Percentiles rank a stretch among this genome's conserved stretches.
Evolutionary conservation across 352 stramenopile species (phyloP).

Genomic region (Aphanomyces euteiches): DNA sequence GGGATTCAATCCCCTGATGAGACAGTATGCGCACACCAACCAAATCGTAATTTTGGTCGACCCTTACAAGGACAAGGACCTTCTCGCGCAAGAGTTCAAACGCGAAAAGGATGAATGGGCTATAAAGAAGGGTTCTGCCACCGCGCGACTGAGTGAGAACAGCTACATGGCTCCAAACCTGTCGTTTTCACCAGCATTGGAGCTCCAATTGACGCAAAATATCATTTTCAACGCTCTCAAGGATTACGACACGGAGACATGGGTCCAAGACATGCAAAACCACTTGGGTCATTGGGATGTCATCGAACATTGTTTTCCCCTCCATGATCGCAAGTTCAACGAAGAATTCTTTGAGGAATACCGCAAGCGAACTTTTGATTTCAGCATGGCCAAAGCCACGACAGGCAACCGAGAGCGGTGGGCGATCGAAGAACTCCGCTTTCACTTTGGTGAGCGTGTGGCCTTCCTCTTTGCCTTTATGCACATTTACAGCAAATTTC

Average conservation of each 20-base stretch:
- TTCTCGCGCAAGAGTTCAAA: slow-evolving; percentile 85
- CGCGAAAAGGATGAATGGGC: slow-evolving; percentile 80
- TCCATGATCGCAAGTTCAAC: slow-evolving; percentile 84
- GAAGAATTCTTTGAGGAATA: slow-evolving; percentile 86
- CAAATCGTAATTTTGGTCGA: slow-evolving; percentile 80
- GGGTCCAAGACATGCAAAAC: slow-evolving; percentile 82
- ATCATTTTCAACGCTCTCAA: slow-evolving; percentile 85
- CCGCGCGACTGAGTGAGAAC: slow-evolving; percentile 66
- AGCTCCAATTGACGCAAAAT: slow-evolving; percentile 84
- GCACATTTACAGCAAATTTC: slow-evolving; percentile 87
- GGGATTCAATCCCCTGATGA: slow-evolving; percentile 45
- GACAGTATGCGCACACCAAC: slow-evolving; percentile 36
- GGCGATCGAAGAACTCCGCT: slow-evolving; percentile 78
- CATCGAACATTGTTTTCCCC: slow-evolving; percentile 73
- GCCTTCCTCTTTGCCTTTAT: slow-evolving; percentile 87
- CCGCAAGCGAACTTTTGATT: slow-evolving; percentile 72
- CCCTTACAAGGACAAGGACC: slow-evolving; percentile 75
- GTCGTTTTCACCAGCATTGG: slow-evolving; percentile 79
- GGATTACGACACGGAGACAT: slow-evolving; percentile 86
- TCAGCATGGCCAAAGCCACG: slow-evolving; percentile 60
- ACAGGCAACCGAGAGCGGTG: slow-evolving; percentile 77
- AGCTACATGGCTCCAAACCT: slow-evolving; percentile 75
- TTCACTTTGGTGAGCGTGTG: slow-evolving; percentile 86
- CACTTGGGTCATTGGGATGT: slow-evolving; percentile 72
- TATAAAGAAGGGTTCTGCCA: slow-evolving; percentile 68